These are phyloP conservation scores for Filosporella fistucella DNA, from an alignment of 495 filamentous ascomycete genomes.

Conservation along the genomic window DNA sequence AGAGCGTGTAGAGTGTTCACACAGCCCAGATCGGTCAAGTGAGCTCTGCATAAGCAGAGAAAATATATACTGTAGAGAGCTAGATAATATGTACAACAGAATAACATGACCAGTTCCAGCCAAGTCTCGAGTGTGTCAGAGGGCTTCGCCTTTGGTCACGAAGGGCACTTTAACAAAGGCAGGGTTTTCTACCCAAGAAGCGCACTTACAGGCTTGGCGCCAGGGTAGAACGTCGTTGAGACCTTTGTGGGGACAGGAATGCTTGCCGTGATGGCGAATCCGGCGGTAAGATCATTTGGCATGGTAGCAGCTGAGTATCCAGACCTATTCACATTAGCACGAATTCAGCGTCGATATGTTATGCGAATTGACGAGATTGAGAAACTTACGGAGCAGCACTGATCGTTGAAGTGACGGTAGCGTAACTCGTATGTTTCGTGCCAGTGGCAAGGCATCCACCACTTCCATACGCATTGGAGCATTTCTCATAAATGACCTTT, in stretches of 20 bases:
- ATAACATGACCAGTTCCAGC: no score
- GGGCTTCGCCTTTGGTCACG: no score
- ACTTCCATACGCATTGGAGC: slow-evolving; percentile 23
- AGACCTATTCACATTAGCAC: slow-evolving; percentile 4
- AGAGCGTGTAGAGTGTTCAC: no score
- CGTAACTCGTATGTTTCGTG: neutral
- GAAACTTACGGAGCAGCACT: slow-evolving; percentile 1
- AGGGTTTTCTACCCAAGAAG: no score
- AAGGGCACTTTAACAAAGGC: no score
- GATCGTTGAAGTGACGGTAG: neutral
- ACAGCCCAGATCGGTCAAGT: no score
- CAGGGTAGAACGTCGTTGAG: slow-evolving; percentile 50
- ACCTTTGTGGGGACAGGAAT: slow-evolving; percentile 53
- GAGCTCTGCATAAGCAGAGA: no score
- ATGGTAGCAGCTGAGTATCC: slow-evolving; percentile 47
- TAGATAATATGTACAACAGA: no score
- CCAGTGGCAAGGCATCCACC: slow-evolving; percentile 20
- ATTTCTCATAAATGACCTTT: slow-evolving; percentile 11
- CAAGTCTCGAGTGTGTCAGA: no score
- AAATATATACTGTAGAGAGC: no score
- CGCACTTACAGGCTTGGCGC: slow-evolving; percentile 28
- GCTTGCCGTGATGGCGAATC: slow-evolving; percentile 37
- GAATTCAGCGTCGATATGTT: neutral
- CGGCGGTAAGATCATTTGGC: slow-evolving; percentile 35
- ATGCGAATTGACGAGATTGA: neutral